A percentile compares a stretch with the other conserved stretches of the same genome.
Conservation (phyloP, 2,329 filamentous ascomycete genomes). For the Cadophora malorum region DNA sequence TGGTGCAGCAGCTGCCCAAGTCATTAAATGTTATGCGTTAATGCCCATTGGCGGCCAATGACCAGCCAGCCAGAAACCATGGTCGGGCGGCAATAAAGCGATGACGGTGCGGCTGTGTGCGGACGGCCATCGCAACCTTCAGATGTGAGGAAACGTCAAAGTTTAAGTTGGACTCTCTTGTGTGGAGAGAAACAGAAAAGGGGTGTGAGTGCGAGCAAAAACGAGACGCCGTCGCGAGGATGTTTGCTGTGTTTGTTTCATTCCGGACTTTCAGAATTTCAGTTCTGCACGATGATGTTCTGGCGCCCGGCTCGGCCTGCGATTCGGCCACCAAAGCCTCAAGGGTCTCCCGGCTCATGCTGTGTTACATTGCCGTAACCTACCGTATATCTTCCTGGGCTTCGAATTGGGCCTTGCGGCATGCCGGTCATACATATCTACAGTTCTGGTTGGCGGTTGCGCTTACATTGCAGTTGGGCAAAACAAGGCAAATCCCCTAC, state of each 20-base stretch:
- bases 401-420: constrained; percentile 4
- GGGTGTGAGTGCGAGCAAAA: background rate
- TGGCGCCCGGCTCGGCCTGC: constrained; percentile 10
- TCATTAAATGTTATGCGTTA: constrained; percentile 26
- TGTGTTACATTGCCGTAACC: constrained; percentile 1
- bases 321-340: background rate
- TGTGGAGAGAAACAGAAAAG: background rate
- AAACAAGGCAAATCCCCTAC: background rate
- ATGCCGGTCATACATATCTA: background rate
- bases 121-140: background rate
- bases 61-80: background rate
- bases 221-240: background rate
- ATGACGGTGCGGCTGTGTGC: constrained; percentile 4
- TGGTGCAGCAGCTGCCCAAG: constrained; percentile 23
- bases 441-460: constrained; percentile 4
- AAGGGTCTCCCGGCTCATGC: constrained; percentile 5
- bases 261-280: background rate
- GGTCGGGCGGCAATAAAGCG: constrained; percentile 9
- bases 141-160: background rate
- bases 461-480: constrained; percentile 14
- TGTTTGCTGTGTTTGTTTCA: constrained; percentile 3
- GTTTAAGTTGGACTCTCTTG: background rate
- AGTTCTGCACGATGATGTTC: background rate
- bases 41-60: constrained; percentile 24
- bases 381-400: background rate